These are phyloP conservation scores for Globisporangium nodosum DNA, from an alignment of 352 stramenopile species.

Conservation along the genomic window DNA sequence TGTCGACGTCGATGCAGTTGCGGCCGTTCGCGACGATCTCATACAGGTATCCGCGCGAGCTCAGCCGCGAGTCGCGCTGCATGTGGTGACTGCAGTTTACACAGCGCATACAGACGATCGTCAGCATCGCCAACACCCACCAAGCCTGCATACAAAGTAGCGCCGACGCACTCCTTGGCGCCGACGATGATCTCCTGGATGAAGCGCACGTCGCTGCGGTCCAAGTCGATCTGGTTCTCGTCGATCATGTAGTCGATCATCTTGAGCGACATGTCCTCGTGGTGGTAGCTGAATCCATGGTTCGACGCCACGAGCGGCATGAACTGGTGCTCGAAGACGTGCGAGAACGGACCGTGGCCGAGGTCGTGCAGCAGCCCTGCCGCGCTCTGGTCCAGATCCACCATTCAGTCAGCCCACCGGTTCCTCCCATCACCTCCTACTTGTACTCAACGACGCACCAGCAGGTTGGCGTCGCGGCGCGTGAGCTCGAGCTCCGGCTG, in stretches of 20 bases:
- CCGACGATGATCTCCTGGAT: conserved; percentile 78
- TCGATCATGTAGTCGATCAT: conserved; percentile 82
- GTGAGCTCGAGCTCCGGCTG: conserved; percentile 91
- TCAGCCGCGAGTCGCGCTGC: conserved; percentile 28
- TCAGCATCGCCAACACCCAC: not conserved
- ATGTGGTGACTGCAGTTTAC: conserved; percentile 31
- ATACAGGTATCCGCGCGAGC: conserved; percentile 77
- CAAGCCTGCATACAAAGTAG: not conserved
- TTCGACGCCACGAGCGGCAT: conserved; percentile 52
- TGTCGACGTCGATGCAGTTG: conserved; percentile 91
- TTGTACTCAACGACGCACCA: conserved; percentile 25
- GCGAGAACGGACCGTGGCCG: conserved; percentile 94
- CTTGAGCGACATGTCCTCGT: conserved; percentile 79
- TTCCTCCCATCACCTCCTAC: not conserved
- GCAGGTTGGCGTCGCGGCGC: conserved; percentile 64
- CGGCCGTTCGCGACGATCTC: conserved; percentile 89
- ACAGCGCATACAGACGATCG: not conserved
- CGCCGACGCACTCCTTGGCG: conserved; percentile 49
- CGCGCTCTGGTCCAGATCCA: conserved; percentile 34
- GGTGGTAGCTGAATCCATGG: conserved; percentile 39
- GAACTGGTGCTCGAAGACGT: conserved; percentile 94
- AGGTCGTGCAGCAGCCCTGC: conserved; percentile 83
- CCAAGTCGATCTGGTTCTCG: conserved; percentile 75
- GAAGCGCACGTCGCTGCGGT: conserved; percentile 61
- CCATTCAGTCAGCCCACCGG: not conserved